Evolutionary conservation across 1,139 yeast species (phyloP).

Genomic region (Suhomyces anneliseae): DNA sequence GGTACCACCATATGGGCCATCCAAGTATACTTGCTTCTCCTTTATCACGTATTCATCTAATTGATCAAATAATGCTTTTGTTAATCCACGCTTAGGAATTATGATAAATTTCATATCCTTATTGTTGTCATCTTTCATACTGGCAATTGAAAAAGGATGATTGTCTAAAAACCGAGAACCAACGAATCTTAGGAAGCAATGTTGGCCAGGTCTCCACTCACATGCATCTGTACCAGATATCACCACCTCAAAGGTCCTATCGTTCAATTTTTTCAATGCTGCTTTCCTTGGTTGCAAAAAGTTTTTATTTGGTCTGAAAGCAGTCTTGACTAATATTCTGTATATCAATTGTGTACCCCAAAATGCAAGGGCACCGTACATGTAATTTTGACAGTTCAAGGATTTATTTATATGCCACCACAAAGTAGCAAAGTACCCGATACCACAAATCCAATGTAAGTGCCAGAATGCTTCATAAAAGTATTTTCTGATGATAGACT

Average conservation of each 20-base stretch:
- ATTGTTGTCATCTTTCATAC: constrained; percentile 29
- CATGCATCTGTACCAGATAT: constrained; percentile 40
- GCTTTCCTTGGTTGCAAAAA: constrained; percentile 51
- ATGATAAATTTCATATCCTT: constrained; percentile 47
- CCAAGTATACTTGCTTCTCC: constrained; percentile 44
- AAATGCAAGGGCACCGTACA: constrained; percentile 58
- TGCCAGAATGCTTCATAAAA: constrained; percentile 56
- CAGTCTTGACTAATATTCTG: constrained; percentile 51
- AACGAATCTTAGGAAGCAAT: constrained; percentile 51
- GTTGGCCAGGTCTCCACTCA: constrained; percentile 63
- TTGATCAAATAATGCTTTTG: constrained; percentile 31
- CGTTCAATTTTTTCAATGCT: constrained; percentile 29
- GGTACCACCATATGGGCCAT: constrained; percentile 68
- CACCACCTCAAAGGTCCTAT: constrained; percentile 41
- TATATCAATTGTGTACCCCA: constrained; percentile 57
- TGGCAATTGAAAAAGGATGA: constrained; percentile 64
- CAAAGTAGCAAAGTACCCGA: constrained; percentile 53
- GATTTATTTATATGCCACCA: constrained; percentile 48
- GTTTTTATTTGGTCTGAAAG: constrained; percentile 43
- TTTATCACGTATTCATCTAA: constrained; percentile 24
- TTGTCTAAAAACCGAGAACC: constrained; percentile 50
- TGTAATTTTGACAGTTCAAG: constrained; percentile 45
- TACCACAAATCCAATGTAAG: constrained; percentile 59
- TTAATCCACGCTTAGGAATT: constrained; percentile 53
- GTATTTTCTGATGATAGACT: constrained; percentile 42